Evolutionary conservation across 768 basidiomycete species (phyloP).

Genomic region (Hericium rajendrae): DNA sequence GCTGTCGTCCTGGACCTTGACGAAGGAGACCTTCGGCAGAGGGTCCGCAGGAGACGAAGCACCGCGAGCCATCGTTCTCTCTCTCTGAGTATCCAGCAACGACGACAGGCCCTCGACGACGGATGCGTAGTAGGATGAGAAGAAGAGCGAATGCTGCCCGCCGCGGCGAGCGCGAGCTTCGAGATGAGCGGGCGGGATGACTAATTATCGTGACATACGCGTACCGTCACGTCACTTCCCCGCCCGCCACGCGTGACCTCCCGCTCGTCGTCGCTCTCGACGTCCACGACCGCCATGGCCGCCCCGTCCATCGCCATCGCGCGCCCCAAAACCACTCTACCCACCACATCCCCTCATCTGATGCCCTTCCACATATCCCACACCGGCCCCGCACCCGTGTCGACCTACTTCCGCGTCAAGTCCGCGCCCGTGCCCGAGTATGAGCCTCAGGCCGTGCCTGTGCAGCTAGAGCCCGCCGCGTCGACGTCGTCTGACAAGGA

Average conservation of each 20-base stretch:
- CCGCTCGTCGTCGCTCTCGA: not conserved
- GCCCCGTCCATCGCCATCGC: not conserved
- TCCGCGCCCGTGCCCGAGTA: slow-evolving; percentile 5
- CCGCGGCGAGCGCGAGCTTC: not conserved
- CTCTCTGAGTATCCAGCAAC: no score
- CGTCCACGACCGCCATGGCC: not conserved
- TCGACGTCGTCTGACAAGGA: not conserved
- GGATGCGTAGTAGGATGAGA: not conserved
- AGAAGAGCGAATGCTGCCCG: not conserved
- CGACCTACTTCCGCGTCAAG: slow-evolving; percentile 60
- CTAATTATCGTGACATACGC: not conserved
- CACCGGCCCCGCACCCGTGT: slow-evolving; percentile 61
- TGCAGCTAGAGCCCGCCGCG: not conserved
- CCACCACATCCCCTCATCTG: slow-evolving; percentile 38
- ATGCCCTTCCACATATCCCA: slow-evolving; percentile 80
- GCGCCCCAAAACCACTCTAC: not conserved
- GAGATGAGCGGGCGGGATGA: not conserved
- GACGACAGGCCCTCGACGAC: not conserved
- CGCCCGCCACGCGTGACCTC: not conserved
- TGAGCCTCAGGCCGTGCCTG: not conserved
- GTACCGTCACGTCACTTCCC: not conserved
- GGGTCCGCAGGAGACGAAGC: not conserved
- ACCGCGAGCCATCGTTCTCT: not conserved
- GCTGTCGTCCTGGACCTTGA: slow-evolving; percentile 54
- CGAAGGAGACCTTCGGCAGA: slow-evolving; percentile 61